Evolutionary conservation across 768 basidiomycete species (phyloP).

Genomic region (Hygrophoropsis aurantiaca): DNA sequence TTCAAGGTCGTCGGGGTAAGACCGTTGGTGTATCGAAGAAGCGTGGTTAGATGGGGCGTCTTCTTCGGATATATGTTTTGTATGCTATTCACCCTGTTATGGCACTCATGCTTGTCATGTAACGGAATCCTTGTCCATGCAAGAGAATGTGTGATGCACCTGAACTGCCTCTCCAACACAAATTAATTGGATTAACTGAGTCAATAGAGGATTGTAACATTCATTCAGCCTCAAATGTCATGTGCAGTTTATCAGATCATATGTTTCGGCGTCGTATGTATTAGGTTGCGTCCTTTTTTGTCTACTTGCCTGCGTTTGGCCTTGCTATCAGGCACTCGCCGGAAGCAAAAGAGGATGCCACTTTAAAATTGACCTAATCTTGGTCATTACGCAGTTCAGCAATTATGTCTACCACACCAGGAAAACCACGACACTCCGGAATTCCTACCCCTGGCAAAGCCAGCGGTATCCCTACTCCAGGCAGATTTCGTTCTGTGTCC

Average conservation of each 20-base stretch:
- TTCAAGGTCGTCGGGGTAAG: constrained; percentile 87
- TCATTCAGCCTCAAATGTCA: no score
- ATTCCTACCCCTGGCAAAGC: constrained; percentile 49
- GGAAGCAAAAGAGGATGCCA: no score
- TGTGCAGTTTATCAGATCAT: no score
- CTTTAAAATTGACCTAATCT: no score
- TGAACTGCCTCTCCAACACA: not conserved
- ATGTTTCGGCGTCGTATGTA: no score
- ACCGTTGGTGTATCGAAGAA: constrained; percentile 97
- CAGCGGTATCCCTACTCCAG: constrained; percentile 66
- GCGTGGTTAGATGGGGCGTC: constrained; percentile 47
- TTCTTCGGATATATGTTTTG: constrained; percentile 3
- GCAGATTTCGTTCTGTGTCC: constrained; percentile 69
- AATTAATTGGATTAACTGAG: not conserved
- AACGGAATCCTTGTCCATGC: no score
- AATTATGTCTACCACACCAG: constrained; percentile 44
- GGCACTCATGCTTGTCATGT: constrained; percentile 2
- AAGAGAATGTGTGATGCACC: not conserved
- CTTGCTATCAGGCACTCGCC: no score
- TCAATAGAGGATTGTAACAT: no score
- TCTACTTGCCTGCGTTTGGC: no score
- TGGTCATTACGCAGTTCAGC: no score
- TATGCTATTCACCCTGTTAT: constrained; percentile 3
- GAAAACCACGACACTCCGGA: constrained; percentile 39
- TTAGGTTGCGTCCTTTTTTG: no score